Conservation (phyloP, 805 yeast genomes). For the Candida glaebosa region DNA sequence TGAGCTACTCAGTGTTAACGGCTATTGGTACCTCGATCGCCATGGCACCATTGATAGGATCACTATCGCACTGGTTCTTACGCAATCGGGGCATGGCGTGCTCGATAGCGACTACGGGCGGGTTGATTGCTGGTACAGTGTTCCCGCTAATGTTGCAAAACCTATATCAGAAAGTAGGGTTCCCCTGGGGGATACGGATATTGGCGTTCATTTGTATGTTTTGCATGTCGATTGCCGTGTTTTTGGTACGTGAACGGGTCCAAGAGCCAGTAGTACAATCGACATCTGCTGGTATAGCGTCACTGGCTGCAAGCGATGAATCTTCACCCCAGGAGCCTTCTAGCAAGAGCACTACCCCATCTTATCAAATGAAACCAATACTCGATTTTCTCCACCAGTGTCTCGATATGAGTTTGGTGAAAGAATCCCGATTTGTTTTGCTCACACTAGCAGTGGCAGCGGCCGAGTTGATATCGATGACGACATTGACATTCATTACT, state of each 20-base stretch:
- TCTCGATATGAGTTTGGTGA: conserved; percentile 20
- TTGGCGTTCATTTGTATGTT: conserved; percentile 19
- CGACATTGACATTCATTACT: conserved; percentile 27
- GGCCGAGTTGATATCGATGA: conserved; percentile 49
- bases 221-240: conserved; percentile 16
- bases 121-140: conserved; percentile 25
- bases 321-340: neutral
- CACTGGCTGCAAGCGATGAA: neutral
- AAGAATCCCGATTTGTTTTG: conserved; percentile 18
- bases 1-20: conserved; percentile 22
- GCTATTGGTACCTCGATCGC: conserved; percentile 28
- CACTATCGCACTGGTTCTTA: conserved; percentile 26
- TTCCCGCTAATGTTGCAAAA: conserved; percentile 25
- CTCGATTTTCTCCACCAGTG: conserved; percentile 26
- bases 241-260: conserved; percentile 19
- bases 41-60: conserved; percentile 27
- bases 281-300: neutral
- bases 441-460: conserved; percentile 23
- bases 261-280: neutral
- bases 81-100: conserved; percentile 23
- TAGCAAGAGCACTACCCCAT: neutral
- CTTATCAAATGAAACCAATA: conserved; percentile 7
- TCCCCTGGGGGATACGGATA: conserved; percentile 26
- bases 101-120: conserved; percentile 27
- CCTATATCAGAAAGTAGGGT: conserved; percentile 23